Evolutionary conservation across 2,329 filamentous ascomycete genomes (phyloP), one percentile per base, ranked within the genome.

Genomic region (Ascochyta viciae-villosae): DNA sequence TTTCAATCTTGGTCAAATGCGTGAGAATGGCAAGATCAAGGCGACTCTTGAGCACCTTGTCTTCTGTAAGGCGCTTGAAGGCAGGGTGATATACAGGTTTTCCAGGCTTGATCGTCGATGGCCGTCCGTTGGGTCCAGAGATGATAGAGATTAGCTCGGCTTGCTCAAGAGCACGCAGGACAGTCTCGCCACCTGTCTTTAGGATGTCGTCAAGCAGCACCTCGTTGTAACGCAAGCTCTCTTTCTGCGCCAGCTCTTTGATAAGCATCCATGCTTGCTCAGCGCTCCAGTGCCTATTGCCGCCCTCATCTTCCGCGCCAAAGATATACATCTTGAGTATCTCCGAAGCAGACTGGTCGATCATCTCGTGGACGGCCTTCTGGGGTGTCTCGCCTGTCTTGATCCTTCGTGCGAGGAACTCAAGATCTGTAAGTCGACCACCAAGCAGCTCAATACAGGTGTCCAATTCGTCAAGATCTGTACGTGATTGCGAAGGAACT

Each of bases 291-390:
- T 85, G 84, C 27, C 84, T 84, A 37, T 82, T 78, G 3, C 80
- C 78, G 13, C 74, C 72, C 37, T 79, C 71, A 46, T 84, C 84
- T 41, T 87, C 85, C 23, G 77, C 73, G 39, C 81, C 69, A 3
- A 96, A 81, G 27, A 99, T 85, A 78, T 93, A 98, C 83, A 97
- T 92, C 71, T 96, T 96, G 58, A 96, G 80, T 43, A 98, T 93
- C 71, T 98, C 95, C 0, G 90, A 91, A 0, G 92, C 90, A 16
- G 89, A 90, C 71, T 96, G 92, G 50, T 91, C 88, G 50, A 96
- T 89, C 60, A 99, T 98, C 62, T 96, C 92, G 22, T 87, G 82
- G 2, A 97, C 89, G 3, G 95, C 95, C 64, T 89, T 83, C 61
- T 83, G 84, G 0, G 95, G 95, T 2, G 84, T 89, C 74, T 97